These are phyloP conservation scores for Aspergillus conjunctus DNA, from an alignment of 495 filamentous ascomycete species.

Conservation along the genomic window DNA sequence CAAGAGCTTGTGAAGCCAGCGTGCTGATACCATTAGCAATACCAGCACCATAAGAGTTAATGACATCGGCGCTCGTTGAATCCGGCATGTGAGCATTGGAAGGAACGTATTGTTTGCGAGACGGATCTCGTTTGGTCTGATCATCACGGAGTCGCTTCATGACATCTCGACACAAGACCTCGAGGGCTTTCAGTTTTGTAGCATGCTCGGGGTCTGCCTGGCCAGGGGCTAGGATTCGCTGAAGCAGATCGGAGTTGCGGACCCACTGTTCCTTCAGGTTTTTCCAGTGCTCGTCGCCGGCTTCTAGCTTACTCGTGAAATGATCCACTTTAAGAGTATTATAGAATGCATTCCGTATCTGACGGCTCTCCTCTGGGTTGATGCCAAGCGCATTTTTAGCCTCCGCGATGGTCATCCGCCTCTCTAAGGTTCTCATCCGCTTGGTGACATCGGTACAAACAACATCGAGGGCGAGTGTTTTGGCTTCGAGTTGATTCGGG, in stretches of 20 bases:
- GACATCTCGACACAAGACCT: slow-evolving; percentile 71
- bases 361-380: slow-evolving; percentile 70
- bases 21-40: slow-evolving; percentile 54
- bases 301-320: slow-evolving; percentile 73
- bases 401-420: slow-evolving; percentile 68
- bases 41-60: slow-evolving; percentile 31
- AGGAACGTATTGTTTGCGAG: slow-evolving; percentile 46
- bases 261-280: slow-evolving; percentile 72
- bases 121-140: slow-evolving; percentile 59
- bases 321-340: slow-evolving; percentile 65
- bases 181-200: slow-evolving; percentile 65
- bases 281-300: slow-evolving; percentile 71
- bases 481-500: slow-evolving; percentile 52
- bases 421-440: slow-evolving; percentile 64
- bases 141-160: slow-evolving; percentile 74
- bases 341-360: slow-evolving; percentile 67
- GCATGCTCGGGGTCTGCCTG: slow-evolving; percentile 55
- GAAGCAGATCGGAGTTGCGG: slow-evolving; percentile 56
- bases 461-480: slow-evolving; percentile 70
- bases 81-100: slow-evolving; percentile 32
- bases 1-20: slow-evolving; percentile 54
- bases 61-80: slow-evolving; percentile 24
- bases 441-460: slow-evolving; percentile 84
- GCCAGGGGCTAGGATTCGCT: slow-evolving; percentile 56
- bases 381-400: slow-evolving; percentile 72